Evolutionary conservation across 345 rosid genomes (phyloP), one percentile per base, ranked within the genome.

Genomic region (Lepidium didymum): DNA sequence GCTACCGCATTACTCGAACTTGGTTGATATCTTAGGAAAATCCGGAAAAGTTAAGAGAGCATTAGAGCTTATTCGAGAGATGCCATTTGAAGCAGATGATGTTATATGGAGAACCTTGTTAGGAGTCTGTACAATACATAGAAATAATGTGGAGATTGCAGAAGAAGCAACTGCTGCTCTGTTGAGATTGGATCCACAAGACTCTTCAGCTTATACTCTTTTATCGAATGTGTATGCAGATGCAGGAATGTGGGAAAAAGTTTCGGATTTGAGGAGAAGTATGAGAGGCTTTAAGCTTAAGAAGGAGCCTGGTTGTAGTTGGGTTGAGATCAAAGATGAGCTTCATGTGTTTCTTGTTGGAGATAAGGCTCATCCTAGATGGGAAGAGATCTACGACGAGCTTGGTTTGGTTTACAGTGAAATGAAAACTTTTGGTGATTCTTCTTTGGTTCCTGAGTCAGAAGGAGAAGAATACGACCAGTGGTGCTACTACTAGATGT

Each of bases 271-370:
- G 78, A 82, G 99, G 80, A 87, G 77, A 67, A 78, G 73, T 31
- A 88, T 94, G 88, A 86, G 81, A 80, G 41, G 81, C 56, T 77
- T 74, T 12, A 87, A 78, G 77, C 80, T 88, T 37, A 90, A 82
- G 78, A 93, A 93, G 79, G 96, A 93, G 77, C 97, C 96, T 7
- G 97, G 97, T 52, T 93, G 94, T 72, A 90, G 98, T 79, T 90
- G 97, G 97, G 83, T 93, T 46, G 94, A 88, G 81, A 67, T 90
- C 21, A 88, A 82, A 75, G 91, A 88, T 57, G 92, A 83, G 77
- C 80, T 93, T 31, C 92, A 88, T 50, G 62, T 84, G 54, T 93
- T 93, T 77, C 85, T 84, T 55, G 81, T 73, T 50, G 86, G 83
- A 13, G 92, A 88, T 66, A 80, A 81, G 67, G 80, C 87, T 73